phyloP scores from a whole-genome alignment of 1,284 basidiomycete species.

The Tilletia indica region DNA sequence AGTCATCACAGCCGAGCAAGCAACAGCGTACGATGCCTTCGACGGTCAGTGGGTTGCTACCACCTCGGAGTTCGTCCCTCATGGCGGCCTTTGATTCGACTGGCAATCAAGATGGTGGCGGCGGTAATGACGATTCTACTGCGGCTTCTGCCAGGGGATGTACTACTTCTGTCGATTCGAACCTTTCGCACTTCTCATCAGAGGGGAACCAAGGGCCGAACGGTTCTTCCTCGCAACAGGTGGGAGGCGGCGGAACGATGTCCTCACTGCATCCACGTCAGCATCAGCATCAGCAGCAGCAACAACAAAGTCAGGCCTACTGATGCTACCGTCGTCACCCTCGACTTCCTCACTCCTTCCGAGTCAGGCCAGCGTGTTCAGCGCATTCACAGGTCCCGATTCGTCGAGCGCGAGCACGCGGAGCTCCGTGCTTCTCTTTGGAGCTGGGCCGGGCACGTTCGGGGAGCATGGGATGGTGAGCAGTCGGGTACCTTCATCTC shows the following conservation, averaged over 20 bases:
- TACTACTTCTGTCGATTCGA: too few species aligned
- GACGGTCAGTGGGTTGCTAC: neutral
- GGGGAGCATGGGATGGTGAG: neutral
- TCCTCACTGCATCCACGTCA: too few species aligned
- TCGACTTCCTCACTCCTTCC: neutral
- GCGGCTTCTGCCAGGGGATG: neutral
- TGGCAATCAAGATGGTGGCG: neutral
- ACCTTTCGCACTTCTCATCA: too few species aligned
- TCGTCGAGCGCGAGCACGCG: conserved; percentile 11
- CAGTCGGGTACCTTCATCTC: too few species aligned
- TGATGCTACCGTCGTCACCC: neutral
- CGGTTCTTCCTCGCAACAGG: too few species aligned
- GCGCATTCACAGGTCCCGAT: neutral
- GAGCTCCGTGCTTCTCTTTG: neutral
- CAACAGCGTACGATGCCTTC: conserved; percentile 16
- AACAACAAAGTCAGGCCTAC: neutral
- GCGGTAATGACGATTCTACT: neutral
- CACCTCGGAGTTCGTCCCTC: conserved; percentile 7
- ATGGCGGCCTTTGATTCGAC: conserved; percentile 5
- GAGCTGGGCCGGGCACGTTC: neutral
- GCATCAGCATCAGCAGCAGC: neutral
- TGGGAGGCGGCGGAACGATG: too few species aligned
- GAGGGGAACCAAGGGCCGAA: too few species aligned
- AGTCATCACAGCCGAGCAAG: conserved; percentile 1
- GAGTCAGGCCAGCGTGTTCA: neutral